Evolutionary conservation across 176 grass and related monocot species (phyloP), one percentile per base, ranked within the genome.

Genomic region (Elaeis guineensis): DNA sequence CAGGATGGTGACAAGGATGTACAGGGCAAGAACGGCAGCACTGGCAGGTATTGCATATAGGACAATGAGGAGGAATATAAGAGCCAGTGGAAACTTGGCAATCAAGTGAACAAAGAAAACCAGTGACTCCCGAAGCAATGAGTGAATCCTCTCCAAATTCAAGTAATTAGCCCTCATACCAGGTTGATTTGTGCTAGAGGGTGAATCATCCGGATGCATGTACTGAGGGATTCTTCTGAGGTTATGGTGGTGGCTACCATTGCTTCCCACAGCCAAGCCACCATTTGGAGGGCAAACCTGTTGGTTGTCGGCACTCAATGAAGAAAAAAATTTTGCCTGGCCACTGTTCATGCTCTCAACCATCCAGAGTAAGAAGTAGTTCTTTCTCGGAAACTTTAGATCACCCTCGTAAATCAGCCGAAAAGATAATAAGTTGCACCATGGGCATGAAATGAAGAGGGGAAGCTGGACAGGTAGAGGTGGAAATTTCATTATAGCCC

Each of bases 361-460:
- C 51, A 69, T 56, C 66, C 53, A 39, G 18, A 69, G 66, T 22
- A 69, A 69, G 18, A 57, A 69, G 39, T 56, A 69, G 26, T 69
- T 69, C 66, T 69, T 69, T 16, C 18, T 7, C 0, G 53, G 66
- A 12, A 69, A 69, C 52, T 69, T 69, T 17, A 69, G 6, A 6
- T 69, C 12, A 20, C 66, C 66, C 54, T 55, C 57, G 52, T 69
- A 69, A 17, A 69, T 20, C 25, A 69, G 28, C 19, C 66, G 66
- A 21, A 57, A 20, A 17, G 66, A 69, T 23, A 69, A 29, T 4
- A 19, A 69, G 19, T 69, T 25, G 52, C 65, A 68, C 66, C 52
- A 69, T 16, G 66, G 66, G 53, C 66, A 69, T 48, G 66, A 69
- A 55, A 69, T 69, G 52, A 69, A 57, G 26, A 69, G 66, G 5